These are phyloP conservation scores for Crithidia acanthocephali DNA, from an alignment of 208 protist genomes.

Conservation along the genomic window DNA sequence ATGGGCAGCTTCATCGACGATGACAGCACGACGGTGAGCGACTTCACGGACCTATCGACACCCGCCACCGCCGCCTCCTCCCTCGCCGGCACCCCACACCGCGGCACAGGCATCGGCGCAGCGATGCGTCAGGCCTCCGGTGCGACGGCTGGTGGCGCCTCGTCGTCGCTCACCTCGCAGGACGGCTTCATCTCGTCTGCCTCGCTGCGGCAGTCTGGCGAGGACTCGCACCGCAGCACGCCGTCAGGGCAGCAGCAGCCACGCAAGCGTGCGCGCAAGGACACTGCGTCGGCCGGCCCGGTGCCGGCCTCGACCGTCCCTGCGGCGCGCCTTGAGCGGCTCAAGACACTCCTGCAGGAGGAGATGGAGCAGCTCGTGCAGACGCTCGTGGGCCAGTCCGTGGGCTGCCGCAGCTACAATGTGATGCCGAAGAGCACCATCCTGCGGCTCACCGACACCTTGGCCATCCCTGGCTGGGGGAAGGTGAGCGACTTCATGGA, in stretches of 20 bases:
- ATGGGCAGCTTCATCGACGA: conserved; percentile 32
- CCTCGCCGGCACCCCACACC: conserved; percentile 17
- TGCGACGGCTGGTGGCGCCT: neutral
- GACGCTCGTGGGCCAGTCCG: conserved; percentile 68
- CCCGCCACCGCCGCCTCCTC: conserved; percentile 13
- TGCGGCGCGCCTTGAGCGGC: conserved; percentile 49
- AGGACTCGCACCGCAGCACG: neutral
- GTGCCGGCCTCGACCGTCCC: conserved; percentile 40
- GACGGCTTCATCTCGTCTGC: neutral
- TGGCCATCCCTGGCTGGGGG: conserved; percentile 68
- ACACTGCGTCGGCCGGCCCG: neutral
- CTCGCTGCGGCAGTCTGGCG: neutral
- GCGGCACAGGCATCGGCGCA: neutral
- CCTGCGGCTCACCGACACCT: conserved; percentile 70
- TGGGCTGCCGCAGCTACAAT: conserved; percentile 83
- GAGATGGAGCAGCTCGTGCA: conserved; percentile 79
- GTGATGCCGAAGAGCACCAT: conserved; percentile 88
- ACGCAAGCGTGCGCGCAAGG: conserved; percentile 30
- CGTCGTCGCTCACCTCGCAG: neutral
- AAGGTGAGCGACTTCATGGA: conserved; percentile 72
- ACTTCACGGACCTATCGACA: conserved; percentile 11
- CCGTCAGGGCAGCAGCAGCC: neutral
- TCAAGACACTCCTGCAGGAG: conserved; percentile 53
- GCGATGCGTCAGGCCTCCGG: conserved; percentile 1
- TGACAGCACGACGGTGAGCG: conserved; percentile 21